A percentile compares a stretch with the other conserved stretches of the same genome.
Evolutionary conservation across 352 stramenopile genomes (phyloP).

Genomic region (Phytophthora hybrid): DNA sequence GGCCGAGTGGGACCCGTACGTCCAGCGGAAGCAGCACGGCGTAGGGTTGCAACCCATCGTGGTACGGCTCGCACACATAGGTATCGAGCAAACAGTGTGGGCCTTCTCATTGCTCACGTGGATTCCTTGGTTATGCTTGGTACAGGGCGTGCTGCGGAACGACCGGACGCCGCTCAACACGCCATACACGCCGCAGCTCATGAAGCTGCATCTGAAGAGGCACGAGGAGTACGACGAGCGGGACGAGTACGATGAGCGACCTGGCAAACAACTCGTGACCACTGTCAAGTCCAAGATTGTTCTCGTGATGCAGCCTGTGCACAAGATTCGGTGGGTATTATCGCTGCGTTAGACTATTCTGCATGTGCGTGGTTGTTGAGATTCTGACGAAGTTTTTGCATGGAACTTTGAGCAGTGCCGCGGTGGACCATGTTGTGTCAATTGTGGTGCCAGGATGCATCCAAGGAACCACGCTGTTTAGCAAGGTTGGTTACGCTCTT

Average conservation of each 20-base stretch:
- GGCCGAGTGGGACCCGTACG: constrained; percentile 65
- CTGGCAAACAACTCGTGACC: constrained; percentile 46
- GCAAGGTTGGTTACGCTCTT: constrained; percentile 34
- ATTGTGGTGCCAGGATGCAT: constrained; percentile 51
- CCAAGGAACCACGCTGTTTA: constrained; percentile 50
- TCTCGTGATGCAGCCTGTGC: constrained; percentile 48
- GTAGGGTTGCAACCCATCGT: constrained; percentile 55
- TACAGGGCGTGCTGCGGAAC: constrained; percentile 68
- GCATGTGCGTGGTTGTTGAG: constrained; percentile 4
- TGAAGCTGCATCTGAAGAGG: constrained; percentile 77
- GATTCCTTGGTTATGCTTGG: not conserved
- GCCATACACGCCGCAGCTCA: constrained; percentile 86
- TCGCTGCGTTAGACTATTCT: constrained; percentile 17
- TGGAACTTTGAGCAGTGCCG: constrained; percentile 29
- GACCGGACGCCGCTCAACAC: constrained; percentile 85
- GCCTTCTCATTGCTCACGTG: constrained; percentile 13
- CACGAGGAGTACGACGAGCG: constrained; percentile 67
- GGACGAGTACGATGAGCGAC: constrained; percentile 37
- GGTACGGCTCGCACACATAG: constrained; percentile 37
- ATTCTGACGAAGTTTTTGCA: constrained; percentile 21
- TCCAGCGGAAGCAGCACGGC: constrained; percentile 55
- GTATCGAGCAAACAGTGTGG: not conserved
- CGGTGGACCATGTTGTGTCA: constrained; percentile 45
- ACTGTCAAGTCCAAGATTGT: constrained; percentile 57
- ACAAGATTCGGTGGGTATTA: constrained; percentile 57